These are phyloP conservation scores for Amesomyces nigricolor DNA, from an alignment of 2,329 filamentous ascomycete species.

Conservation along the genomic window DNA sequence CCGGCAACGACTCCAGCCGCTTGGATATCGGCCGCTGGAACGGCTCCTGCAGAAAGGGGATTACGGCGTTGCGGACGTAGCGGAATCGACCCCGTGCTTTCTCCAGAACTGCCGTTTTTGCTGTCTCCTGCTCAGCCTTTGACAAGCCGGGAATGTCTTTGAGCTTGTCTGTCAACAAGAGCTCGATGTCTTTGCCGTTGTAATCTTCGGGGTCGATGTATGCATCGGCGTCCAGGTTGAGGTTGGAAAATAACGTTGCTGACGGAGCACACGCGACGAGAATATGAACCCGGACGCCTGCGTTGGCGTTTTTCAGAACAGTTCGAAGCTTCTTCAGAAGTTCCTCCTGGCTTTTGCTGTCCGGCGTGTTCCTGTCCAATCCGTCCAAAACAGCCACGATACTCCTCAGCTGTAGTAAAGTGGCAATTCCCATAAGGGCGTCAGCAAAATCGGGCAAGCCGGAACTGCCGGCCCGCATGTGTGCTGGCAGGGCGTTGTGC, in stretches of 20 bases:
- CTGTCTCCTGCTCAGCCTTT: conserved; percentile 18
- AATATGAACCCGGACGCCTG: conserved; percentile 6
- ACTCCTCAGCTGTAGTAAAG: conserved; percentile 13
- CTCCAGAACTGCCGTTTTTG: conserved; percentile 14
- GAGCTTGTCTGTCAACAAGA: conserved; percentile 14
- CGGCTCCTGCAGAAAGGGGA: conserved; percentile 23
- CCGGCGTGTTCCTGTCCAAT: conserved; percentile 11
- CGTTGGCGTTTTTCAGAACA: conserved; percentile 2
- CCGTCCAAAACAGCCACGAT: conserved; percentile 21
- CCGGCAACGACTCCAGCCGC: conserved; percentile 18
- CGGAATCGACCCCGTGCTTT: conserved; percentile 19
- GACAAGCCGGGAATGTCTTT: conserved; percentile 17
- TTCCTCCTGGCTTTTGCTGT: conserved; percentile 17
- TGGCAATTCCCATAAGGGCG: conserved; percentile 11
- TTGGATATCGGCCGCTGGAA: conserved; percentile 21
- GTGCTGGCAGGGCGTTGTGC: not conserved
- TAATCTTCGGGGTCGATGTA: conserved; percentile 9
- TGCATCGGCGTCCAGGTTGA: not conserved
- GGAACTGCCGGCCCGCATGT: conserved; percentile 11
- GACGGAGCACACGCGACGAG: conserved; percentile 15
- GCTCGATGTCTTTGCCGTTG: conserved; percentile 16
- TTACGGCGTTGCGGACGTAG: conserved; percentile 19
- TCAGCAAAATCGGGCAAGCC: conserved; percentile 20
- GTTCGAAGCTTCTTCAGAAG: conserved; percentile 13
- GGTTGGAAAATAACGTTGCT: conserved; percentile 12